These are phyloP conservation scores for Citropsis articulata DNA, from an alignment of 345 rosid species.

Conservation along the genomic window DNA sequence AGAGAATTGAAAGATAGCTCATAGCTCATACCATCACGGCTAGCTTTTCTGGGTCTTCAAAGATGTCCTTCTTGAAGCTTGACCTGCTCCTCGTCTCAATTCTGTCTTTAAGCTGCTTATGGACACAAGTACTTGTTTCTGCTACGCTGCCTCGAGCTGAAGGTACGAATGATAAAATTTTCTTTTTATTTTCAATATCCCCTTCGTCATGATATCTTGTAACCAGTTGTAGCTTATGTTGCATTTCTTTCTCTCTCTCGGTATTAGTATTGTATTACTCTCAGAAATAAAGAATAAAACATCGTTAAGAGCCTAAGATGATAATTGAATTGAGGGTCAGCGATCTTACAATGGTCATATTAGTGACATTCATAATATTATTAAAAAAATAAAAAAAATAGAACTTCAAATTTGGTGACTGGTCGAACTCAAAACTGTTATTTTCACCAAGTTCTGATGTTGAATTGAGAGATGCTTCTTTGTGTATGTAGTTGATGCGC, in stretches of 20 bases:
- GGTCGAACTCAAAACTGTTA: neutral
- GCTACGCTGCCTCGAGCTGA: constrained; percentile 38
- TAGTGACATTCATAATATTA: too few species aligned
- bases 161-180: constrained; percentile 17
- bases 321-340: neutral
- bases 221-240: neutral
- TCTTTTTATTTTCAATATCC: neutral
- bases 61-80: neutral
- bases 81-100: neutral
- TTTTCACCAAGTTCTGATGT: neutral
- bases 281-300: neutral
- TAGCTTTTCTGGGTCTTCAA: neutral
- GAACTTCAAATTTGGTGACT: neutral
- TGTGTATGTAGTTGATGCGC: constrained; percentile 41
- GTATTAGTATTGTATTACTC: neutral
- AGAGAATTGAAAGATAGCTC: neutral
- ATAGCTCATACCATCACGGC: neutral
- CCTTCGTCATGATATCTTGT: neutral
- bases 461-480: neutral
- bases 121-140: constrained; percentile 18
- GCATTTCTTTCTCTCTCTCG: too few species aligned
- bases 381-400: too few species aligned
- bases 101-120: constrained; percentile 22
- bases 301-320: neutral
- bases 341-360: neutral